Evolutionary conservation across 305 asterid species (phyloP).

Genomic region (Plantago coronopus): DNA sequence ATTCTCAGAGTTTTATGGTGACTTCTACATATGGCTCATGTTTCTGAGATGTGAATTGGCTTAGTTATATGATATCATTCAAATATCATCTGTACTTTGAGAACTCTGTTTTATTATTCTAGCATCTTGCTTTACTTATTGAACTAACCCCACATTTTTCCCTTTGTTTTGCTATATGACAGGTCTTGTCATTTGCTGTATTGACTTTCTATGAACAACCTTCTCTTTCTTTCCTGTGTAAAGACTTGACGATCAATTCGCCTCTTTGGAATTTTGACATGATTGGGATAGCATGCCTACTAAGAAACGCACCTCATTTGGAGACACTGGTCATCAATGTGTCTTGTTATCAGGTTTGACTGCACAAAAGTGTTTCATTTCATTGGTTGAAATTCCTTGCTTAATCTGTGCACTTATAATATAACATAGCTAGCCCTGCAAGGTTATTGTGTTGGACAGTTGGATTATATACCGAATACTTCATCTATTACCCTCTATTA

Average conservation of each 20-base stretch:
- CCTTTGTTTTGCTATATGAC: not conserved
- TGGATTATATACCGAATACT: no score
- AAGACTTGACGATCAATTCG: constrained; percentile 1
- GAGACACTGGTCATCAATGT: not conserved
- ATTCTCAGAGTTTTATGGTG: no score
- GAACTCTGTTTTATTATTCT: not conserved
- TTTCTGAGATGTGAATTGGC: no score
- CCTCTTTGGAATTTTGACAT: not conserved
- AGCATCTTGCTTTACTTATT: no score
- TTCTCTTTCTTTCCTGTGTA: not conserved
- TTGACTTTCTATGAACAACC: not conserved
- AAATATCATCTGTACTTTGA: not conserved
- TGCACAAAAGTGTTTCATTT: not conserved
- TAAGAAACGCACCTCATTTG: not conserved
- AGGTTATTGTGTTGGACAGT: no score
- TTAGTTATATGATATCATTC: no score
- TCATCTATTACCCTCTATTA: no score
- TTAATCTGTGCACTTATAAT: not conserved
- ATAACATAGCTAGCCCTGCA: not conserved
- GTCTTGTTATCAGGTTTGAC: not conserved
- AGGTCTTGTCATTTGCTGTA: not conserved
- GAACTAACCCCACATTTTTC: no score
- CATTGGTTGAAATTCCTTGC: not conserved
- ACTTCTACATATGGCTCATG: no score
- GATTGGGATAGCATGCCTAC: not conserved